phyloP scores from a whole-genome alignment of 371 early-diverging fungal genomes.

The Mucor sp. region DNA sequence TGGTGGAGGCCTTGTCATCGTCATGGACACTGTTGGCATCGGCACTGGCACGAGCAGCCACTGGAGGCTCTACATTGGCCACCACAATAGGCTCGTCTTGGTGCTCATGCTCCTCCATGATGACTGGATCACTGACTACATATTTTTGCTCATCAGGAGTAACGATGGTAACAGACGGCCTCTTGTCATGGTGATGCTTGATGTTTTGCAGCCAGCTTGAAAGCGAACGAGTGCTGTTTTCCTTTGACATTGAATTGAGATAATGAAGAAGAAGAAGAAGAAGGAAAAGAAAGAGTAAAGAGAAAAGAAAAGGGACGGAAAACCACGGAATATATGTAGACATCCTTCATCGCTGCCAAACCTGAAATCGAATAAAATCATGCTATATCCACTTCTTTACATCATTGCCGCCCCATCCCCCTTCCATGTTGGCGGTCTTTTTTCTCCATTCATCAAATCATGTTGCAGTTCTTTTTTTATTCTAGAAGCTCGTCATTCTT shows the following conservation, averaged over 20 bases:
- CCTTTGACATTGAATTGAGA: background rate
- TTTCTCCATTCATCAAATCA: background rate
- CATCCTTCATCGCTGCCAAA: background rate
- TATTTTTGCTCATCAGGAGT: background rate
- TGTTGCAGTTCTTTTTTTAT: background rate
- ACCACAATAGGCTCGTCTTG: background rate
- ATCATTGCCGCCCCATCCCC: background rate
- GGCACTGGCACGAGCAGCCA: background rate
- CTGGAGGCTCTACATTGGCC: background rate
- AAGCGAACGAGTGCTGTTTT: background rate
- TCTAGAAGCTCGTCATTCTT: background rate
- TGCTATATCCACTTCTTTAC: background rate
- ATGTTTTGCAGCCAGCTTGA: conserved; percentile 11
- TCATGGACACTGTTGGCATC: background rate
- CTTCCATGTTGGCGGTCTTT: background rate
- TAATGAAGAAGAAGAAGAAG: background rate
- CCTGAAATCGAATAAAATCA: background rate
- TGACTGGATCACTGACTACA: background rate
- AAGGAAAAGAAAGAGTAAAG: background rate
- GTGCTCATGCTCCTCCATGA: background rate
- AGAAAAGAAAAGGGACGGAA: background rate
- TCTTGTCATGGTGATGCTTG: conserved; percentile 2
- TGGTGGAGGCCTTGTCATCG: background rate
- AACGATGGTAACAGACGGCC: background rate
- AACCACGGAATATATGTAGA: background rate